Evolutionary conservation across 73 alveolate genomes (phyloP), one percentile per base, ranked within the genome.

Genomic region (Tetrahymena thermophila): DNA sequence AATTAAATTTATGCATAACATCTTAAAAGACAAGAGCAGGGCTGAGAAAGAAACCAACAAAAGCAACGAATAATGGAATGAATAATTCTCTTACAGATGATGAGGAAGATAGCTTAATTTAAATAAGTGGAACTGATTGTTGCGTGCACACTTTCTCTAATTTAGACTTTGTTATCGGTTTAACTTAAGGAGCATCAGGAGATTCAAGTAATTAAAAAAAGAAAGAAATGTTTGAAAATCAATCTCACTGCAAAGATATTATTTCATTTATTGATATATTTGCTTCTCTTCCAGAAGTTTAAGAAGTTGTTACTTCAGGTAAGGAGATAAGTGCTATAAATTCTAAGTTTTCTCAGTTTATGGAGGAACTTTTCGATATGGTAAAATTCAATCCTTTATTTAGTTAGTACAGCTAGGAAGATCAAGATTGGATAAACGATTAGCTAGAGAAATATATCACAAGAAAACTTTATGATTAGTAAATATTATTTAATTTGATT

Each of bases 1-100:
- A 94, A 19, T 15, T 94, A 15, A 40, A 43, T 25, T 94, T 94
- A 28, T 94, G 96, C 34, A 85, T 94, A 13, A 94, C 96, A 43
- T 94, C 96, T 31, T 57, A 94, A 28, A 84, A 94, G 55, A 94
- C 96, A 38, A 94, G 96, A 85, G 94, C 84, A 37, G 96, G 96
- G 23, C 43, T 94, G 43, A 71, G 40, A 71, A 71, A 71, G 21
- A 85, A 56, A 85, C 93, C 95, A 25, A 43, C 85, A 10, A 94
- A 94, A 85, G 95, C 96, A 28, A 25, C n/a, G 31, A 94, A 42
- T 35, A 50, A 85, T 35, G 38, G 93, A 35, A 94, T 71, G 84
- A 94, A 85, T 57, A 35, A 56, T 34, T 50, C 94, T 19, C 25
- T 38, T n/a, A 85, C 84, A 25, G 96, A 94, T 31, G 83, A 94